Evolutionary conservation across 2,329 filamentous ascomycete species (phyloP).

Genomic region (Pseudocercospora vitis): DNA sequence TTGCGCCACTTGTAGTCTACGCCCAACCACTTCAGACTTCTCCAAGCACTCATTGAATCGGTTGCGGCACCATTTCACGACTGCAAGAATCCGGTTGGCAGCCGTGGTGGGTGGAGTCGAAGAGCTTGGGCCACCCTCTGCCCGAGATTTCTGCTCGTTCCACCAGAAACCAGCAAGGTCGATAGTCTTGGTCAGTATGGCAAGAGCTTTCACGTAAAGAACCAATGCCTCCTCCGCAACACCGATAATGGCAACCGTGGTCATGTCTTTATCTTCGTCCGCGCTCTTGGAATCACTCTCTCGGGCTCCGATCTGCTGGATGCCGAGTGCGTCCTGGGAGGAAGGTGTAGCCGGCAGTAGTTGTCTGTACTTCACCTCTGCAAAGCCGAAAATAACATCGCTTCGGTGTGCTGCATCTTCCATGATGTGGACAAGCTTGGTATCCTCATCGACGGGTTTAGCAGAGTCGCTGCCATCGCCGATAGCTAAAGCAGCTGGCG

Average conservation of each 20-base stretch:
- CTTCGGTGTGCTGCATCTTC: conserved; percentile 91
- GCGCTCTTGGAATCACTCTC: conserved; percentile 55
- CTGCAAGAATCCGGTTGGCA: conserved; percentile 72
- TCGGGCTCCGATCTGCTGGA: conserved; percentile 53
- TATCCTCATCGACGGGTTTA: conserved; percentile 76
- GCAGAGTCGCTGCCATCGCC: conserved; percentile 55
- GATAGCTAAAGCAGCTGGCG: conserved; percentile 62
- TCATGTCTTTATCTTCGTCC: conserved; percentile 74
- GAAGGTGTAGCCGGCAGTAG: conserved; percentile 86
- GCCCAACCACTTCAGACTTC: conserved; percentile 90
- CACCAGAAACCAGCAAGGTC: conserved; percentile 94
- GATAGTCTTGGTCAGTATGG: conserved; percentile 89
- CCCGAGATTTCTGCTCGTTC: conserved; percentile 50
- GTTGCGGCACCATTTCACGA: conserved; percentile 90
- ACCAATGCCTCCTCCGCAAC: conserved; percentile 94
- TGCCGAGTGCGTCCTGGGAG: conserved; percentile 64
- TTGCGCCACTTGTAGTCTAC: conserved; percentile 84
- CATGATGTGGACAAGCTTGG: conserved; percentile 72
- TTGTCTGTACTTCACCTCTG: conserved; percentile 97
- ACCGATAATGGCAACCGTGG: conserved; percentile 78
- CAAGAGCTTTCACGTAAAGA: conserved; percentile 90
- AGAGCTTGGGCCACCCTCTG: conserved; percentile 51
- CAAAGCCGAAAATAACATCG: conserved; percentile 95
- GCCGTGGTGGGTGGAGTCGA: conserved; percentile 23
- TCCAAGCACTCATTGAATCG: conserved; percentile 97